These are phyloP conservation scores for Apocynum venetum DNA, from an alignment of 257 asterid genomes.

Conservation along the genomic window DNA sequence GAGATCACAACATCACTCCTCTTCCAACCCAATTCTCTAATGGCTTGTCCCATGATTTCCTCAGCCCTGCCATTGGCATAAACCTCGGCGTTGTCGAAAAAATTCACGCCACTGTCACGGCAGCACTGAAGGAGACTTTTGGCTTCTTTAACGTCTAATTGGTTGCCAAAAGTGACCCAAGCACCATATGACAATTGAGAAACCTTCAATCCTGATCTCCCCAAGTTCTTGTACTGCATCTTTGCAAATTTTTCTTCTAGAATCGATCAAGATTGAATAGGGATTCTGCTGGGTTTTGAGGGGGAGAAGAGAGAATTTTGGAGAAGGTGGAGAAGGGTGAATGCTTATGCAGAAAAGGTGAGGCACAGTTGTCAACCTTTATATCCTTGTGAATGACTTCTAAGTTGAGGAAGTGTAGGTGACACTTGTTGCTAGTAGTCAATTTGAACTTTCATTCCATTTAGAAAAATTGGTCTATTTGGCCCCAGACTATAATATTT, in stretches of 20 bases:
- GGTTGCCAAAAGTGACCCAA: constrained; percentile 98
- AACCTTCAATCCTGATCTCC: constrained; percentile 87
- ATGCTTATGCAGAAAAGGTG: background rate
- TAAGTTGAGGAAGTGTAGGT: background rate
- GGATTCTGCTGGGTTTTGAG: background rate
- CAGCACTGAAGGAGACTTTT: constrained; percentile 87
- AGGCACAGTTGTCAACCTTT: background rate
- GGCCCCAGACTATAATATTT: too few species aligned
- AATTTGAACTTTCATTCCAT: background rate
- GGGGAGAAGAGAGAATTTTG: background rate
- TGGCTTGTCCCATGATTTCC: constrained; percentile 98
- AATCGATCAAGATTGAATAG: background rate
- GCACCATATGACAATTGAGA: constrained; percentile 94
- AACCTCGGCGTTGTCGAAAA: constrained; percentile 98
- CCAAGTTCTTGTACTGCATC: constrained; percentile 92
- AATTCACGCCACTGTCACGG: constrained; percentile 89
- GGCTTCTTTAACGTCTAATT: constrained; percentile 92
- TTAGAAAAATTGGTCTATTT: too few species aligned
- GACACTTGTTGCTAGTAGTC: background rate
- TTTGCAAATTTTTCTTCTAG: background rate
- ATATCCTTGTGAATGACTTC: background rate
- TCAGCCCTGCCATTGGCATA: constrained; percentile 96
- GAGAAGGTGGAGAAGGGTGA: background rate
- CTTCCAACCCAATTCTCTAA: constrained; percentile 95
- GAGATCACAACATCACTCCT: constrained; percentile 80